Evolutionary conservation across 352 stramenopile genomes (phyloP).

Genomic region (Phytophthora ramorum): DNA sequence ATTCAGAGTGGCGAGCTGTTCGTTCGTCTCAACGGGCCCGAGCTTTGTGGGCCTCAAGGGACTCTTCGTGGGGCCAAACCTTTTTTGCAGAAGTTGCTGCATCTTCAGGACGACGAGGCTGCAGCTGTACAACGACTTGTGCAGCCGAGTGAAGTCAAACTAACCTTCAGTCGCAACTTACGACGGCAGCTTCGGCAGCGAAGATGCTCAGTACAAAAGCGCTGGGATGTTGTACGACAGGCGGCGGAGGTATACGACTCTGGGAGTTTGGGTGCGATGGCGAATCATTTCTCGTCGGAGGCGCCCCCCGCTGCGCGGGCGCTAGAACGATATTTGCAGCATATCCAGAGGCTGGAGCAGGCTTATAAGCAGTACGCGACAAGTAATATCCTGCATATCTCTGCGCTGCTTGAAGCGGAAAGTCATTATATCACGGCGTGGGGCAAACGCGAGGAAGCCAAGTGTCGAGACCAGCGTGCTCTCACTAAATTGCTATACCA

Average conservation of each 20-base stretch:
- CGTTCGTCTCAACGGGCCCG: slow-evolving; percentile 35
- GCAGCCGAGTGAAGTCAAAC: slow-evolving; percentile 33
- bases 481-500: slow-evolving; percentile 51
- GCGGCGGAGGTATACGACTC: not conserved
- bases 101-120: slow-evolving; percentile 17
- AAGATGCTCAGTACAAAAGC: not conserved
- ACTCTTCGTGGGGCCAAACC: slow-evolving; percentile 33
- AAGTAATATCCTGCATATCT: slow-evolving; percentile 45
- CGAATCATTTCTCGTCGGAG: slow-evolving; percentile 5
- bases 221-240: slow-evolving; percentile 17
- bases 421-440: slow-evolving; percentile 48
- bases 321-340: slow-evolving; percentile 34
- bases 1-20: slow-evolving; percentile 60
- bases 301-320: not conserved
- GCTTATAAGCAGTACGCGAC: slow-evolving; percentile 42
- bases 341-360: slow-evolving; percentile 36
- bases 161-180: slow-evolving; percentile 23
- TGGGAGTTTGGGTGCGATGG: not conserved
- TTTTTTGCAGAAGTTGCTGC: slow-evolving; percentile 40
- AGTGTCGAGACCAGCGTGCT: slow-evolving; percentile 37
- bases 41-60: slow-evolving; percentile 29
- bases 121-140: slow-evolving; percentile 19
- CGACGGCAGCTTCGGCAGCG: slow-evolving; percentile 24
- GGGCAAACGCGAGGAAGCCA: slow-evolving; percentile 29
- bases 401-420: slow-evolving; percentile 60